Evolutionary conservation across 208 protist species (phyloP).

Genomic region (Leishmania tarentolae): DNA sequence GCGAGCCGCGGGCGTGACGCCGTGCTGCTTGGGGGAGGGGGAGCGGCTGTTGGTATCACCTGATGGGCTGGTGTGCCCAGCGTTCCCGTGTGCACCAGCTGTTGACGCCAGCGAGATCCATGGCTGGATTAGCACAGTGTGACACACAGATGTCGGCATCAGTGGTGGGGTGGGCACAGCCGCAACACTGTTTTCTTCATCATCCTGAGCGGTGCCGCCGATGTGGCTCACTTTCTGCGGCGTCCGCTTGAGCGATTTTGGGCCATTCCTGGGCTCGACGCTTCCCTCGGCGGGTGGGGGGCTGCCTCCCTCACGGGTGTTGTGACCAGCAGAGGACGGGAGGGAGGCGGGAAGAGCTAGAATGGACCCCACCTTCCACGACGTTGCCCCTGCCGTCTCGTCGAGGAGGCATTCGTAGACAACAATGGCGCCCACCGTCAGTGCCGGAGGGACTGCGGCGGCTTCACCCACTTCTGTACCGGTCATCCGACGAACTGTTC

Average conservation of each 20-base stretch:
- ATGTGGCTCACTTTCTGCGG: not conserved
- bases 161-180: not conserved
- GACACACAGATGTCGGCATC: conserved; percentile 1
- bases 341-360: conserved; percentile 9
- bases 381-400: conserved; percentile 11
- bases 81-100: not conserved
- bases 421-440: conserved; percentile 37
- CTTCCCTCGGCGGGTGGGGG: not conserved
- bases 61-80: not conserved
- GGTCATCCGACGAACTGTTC: not conserved
- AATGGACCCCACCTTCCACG: conserved; percentile 25
- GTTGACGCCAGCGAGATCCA: conserved; percentile 12
- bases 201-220: not conserved
- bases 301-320: not conserved
- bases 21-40: not conserved
- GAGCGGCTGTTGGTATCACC: not conserved
- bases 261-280: not conserved
- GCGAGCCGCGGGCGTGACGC: not conserved
- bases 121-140: conserved; percentile 24
- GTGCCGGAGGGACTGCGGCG: not conserved
- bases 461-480: not conserved
- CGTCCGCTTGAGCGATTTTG: not conserved
- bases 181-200: not conserved
- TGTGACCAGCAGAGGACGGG: not conserved
- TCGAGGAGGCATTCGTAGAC: conserved; percentile 54